phyloP scores from a whole-genome alignment of 169 alveolate species.

The Cryptosporidium canis region DNA sequence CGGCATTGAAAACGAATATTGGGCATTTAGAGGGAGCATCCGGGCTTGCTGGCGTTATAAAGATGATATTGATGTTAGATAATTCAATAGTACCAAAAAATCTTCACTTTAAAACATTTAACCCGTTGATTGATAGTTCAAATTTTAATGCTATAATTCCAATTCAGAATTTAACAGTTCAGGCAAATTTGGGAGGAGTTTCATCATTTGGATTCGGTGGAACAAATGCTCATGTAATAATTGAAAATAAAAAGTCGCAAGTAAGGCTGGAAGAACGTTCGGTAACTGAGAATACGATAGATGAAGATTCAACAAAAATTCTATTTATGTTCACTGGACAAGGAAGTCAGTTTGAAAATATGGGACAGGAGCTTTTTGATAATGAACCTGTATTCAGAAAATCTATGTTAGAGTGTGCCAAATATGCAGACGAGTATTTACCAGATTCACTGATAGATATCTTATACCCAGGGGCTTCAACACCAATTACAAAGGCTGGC shows the following conservation, averaged over 20 bases:
- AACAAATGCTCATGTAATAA: conserved; percentile 58
- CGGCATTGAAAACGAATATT: conserved; percentile 76
- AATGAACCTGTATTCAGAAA: conserved; percentile 58
- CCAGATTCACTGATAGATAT: conserved; percentile 41
- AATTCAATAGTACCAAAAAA: conserved; percentile 36
- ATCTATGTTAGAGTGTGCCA: conserved; percentile 38
- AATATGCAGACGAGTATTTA: conserved; percentile 23
- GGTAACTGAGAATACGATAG: not conserved
- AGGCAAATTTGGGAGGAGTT: conserved; percentile 31
- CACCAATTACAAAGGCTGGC: conserved; percentile 69
- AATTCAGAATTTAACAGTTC: not conserved
- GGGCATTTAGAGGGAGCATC: conserved; percentile 80
- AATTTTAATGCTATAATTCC: conserved; percentile 77
- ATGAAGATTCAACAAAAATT: not conserved
- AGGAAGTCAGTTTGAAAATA: conserved; percentile 56
- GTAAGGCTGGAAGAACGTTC: not conserved
- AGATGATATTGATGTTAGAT: conserved; percentile 27
- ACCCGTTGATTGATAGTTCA: conserved; percentile 73
- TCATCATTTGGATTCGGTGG: conserved; percentile 72
- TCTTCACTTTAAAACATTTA: conserved; percentile 32
- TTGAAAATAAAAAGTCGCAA: not conserved
- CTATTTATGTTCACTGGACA: conserved; percentile 68
- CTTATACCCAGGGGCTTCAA: conserved; percentile 33
- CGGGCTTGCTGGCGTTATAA: conserved; percentile 61
- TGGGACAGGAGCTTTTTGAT: conserved; percentile 52